Conservation (phyloP, 2,329 filamentous ascomycete genomes). For the Calonectria honghensis region DNA sequence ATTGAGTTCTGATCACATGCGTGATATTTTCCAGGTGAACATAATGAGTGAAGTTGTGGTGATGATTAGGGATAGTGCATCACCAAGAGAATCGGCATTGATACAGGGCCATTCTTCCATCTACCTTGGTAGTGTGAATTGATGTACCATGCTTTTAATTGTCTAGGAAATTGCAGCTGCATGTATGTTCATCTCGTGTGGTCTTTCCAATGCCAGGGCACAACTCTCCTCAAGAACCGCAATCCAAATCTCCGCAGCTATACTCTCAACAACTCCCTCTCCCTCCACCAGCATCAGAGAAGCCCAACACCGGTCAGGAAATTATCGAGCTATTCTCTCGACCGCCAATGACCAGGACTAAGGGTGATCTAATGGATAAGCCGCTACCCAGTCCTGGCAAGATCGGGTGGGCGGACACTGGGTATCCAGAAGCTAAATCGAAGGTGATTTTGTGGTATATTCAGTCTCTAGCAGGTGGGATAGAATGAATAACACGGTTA, state of each 20-base stretch:
- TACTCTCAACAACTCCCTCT: conserved; percentile 61
- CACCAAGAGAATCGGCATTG: background rate
- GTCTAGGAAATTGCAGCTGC: background rate
- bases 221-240: conserved; percentile 67
- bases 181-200: conserved; percentile 50
- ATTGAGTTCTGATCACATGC: background rate
- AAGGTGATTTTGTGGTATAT: too few relatives aligned
- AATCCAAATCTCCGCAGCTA: conserved; percentile 58
- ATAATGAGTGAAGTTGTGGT: background rate
- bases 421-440: too few relatives aligned
- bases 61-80: background rate
- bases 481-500: too few relatives aligned
- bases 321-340: conserved; percentile 90
- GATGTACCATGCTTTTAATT: background rate
- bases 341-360: conserved; percentile 84
- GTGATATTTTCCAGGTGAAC: background rate
- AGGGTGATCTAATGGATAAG: conserved; percentile 79
- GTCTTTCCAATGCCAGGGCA: conserved; percentile 81
- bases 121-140: background rate
- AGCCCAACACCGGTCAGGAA: conserved; percentile 80
- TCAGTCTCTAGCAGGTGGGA: too few relatives aligned
- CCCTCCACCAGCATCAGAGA: conserved; percentile 70
- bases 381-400: conserved; percentile 84
- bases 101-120: background rate
- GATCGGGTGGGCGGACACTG: conserved; percentile 71